Base-by-base conservation (phyloP, 768 basidiomycete genomes). In the Lactarius evosmus region DNA sequence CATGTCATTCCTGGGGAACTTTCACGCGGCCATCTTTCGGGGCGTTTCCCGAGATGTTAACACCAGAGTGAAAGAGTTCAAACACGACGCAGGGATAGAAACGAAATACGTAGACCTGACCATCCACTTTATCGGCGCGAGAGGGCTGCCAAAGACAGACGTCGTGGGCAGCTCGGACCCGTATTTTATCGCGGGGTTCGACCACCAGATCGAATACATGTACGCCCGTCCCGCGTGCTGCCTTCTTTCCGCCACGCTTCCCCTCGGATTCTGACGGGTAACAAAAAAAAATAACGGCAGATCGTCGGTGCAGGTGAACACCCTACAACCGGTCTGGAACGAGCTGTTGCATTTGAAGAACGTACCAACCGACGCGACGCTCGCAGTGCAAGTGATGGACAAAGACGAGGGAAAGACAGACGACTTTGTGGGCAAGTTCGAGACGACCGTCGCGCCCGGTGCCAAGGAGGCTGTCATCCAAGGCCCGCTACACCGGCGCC, bases 81-180 rank as follows among this genome's bases (percentile, higher is more conserved):
- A 73, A 14, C 58, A 73, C 38, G 73, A 74, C 50, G 74, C 75
- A 58, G 69, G 78, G 40, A 73, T 77, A 6, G 64, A 68, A 8
- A 76, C 76, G 34, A 77, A 74, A n/a, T 84, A 80, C 66, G 80
- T 85, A 22, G 86, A 89, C 70, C 70, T 88, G 32, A 74, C 75
- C 16, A 82, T 88, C 57, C 82, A 84, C 83, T 90, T 91, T 61
- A 88, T 91, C 53, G 85, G 87, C 4, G 89, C 89, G 6, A 82
- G 82, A 17, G 82, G 81, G 1, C 71, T 92, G 30, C 88, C 89
- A 0, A 86, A 80, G 78, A 83, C 88, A 81, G 88, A 89, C 66
- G 80, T 89, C 9, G 79, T 87, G 0, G 81, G 79, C 33, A 74
- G 77, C 12, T 83, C 84, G 0, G 86, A 91, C 74, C 88, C 89